Evolutionary conservation across 805 yeast species (phyloP), one percentile per base, ranked within the genome.

Genomic region (Peterozyma toletana): DNA sequence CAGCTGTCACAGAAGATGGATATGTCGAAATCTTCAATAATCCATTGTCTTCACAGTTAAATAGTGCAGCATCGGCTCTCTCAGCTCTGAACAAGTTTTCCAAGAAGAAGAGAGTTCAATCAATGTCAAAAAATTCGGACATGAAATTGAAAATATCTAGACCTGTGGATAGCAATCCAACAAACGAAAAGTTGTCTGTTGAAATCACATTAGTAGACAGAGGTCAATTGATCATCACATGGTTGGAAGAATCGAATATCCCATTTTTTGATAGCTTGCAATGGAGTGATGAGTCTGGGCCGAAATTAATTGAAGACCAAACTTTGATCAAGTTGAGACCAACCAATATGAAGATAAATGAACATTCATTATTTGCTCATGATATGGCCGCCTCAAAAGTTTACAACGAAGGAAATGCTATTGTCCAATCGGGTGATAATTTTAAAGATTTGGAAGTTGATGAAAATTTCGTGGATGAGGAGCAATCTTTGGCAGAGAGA

Each of bases 1-100:
- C 76, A 2, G 83, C 77, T 0, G 67, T 83, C 5, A 84, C 90
- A 11, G 95, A 88, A 59, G 80, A 76, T 46, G 96, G 96, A 6
- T 54, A 61, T 11, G 67, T 86, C 7, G 96, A 89, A 58, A 55
- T 86, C 1, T 90, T 88, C 64, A 68, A 70, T 42, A 70, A 80
- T 51, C 83, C 89, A 5, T 66, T 67, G 50, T 30, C 46, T 11
- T 44, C 41, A 30, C 53, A 44, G 2, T 39, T 48, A 2, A 49
- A 45, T 6, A 42, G 40, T 17, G 39, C 45, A 7, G 43, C 49
- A 9, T 11, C 40, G 33, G 15, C 35, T 11, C 5, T 17, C 30
- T 14, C 48, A 30, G 44, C 48, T 16, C 43, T 49, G 36, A 45
- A 52, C 16, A 50, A 53, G 40, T 49, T 53, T 33, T 33, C 41